These are phyloP conservation scores for Pharus latifolius DNA, from an alignment of 176 grass and related monocot species.

Conservation along the genomic window DNA sequence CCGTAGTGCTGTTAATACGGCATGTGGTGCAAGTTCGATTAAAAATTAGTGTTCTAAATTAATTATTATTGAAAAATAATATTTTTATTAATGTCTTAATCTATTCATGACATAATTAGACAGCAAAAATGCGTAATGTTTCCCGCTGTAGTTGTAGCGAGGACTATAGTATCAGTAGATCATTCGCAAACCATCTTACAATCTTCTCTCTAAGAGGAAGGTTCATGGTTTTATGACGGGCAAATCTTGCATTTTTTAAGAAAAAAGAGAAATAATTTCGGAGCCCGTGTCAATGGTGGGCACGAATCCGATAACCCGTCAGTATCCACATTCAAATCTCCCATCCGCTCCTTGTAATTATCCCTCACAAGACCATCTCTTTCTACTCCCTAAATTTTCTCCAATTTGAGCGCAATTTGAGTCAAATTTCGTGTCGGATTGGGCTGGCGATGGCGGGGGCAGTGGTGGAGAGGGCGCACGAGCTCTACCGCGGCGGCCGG, in stretches of 20 bases:
- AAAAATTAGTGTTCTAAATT: too few relatives aligned
- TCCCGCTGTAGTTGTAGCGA: too few relatives aligned
- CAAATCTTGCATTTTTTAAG: constrained; percentile 4
- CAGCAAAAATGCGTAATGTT: too few relatives aligned
- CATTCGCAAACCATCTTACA: too few relatives aligned
- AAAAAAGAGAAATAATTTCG: neutral
- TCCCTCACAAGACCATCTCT: neutral
- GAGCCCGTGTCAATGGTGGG: constrained; percentile 10
- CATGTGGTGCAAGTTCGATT: too few relatives aligned
- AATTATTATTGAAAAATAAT: too few relatives aligned
- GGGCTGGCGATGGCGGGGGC: neutral
- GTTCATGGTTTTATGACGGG: neutral
- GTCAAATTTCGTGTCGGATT: neutral
- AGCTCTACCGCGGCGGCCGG: constrained; percentile 71
- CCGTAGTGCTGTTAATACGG: too few relatives aligned
- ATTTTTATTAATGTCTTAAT: too few relatives aligned
- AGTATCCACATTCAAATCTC: constrained; percentile 38
- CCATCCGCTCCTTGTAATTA: neutral
- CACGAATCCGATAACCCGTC: constrained; percentile 32
- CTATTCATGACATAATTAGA: too few relatives aligned
- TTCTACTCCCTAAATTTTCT: neutral
- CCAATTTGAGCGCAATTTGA: neutral
- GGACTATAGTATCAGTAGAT: too few relatives aligned
- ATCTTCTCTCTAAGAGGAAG: too few relatives aligned
- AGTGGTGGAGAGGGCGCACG: constrained; percentile 72